These are phyloP conservation scores for Eimeria necatrix DNA, from an alignment of 169 alveolate genomes.

Conservation along the genomic window DNA sequence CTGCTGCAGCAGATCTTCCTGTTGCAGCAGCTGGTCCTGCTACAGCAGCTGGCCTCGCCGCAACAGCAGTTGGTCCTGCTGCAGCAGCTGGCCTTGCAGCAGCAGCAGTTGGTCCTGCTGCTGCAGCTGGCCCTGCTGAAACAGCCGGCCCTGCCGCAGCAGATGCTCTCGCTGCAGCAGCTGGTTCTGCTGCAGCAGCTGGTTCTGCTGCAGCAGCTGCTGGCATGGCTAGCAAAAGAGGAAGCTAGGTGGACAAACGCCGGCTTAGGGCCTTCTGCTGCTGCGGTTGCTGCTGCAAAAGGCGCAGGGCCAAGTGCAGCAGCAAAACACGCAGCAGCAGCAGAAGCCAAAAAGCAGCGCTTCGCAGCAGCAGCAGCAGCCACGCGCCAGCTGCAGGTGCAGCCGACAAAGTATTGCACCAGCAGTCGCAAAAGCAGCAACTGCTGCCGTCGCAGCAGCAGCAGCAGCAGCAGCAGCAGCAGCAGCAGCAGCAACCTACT, in stretches of 20 bases:
- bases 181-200: not conserved
- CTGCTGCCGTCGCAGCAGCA: not conserved
- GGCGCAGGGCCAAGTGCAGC: not conserved
- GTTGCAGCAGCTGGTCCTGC: not conserved
- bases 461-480: not conserved
- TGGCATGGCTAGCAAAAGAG: not conserved
- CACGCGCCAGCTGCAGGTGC: too few species aligned
- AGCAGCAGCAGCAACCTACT: conserved; percentile 5
- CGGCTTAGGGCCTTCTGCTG: too few species aligned
- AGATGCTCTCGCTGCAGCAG: not conserved
- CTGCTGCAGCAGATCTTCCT: not conserved
- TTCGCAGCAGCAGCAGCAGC: not conserved
- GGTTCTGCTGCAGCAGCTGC: not conserved
- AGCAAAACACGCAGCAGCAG: not conserved
- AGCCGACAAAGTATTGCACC: too few species aligned
- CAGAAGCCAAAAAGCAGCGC: not conserved
- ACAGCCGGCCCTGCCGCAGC: not conserved
- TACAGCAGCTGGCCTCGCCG: not conserved
- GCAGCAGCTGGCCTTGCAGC: not conserved
- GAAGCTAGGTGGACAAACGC: too few species aligned
- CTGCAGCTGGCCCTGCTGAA: not conserved
- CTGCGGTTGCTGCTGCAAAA: not conserved
- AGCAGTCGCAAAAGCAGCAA: not conserved
- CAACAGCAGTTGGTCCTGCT: not conserved
- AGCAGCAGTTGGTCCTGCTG: not conserved